Conservation (phyloP, 352 stramenopile species). For the Pythium dissotocum region DNA sequence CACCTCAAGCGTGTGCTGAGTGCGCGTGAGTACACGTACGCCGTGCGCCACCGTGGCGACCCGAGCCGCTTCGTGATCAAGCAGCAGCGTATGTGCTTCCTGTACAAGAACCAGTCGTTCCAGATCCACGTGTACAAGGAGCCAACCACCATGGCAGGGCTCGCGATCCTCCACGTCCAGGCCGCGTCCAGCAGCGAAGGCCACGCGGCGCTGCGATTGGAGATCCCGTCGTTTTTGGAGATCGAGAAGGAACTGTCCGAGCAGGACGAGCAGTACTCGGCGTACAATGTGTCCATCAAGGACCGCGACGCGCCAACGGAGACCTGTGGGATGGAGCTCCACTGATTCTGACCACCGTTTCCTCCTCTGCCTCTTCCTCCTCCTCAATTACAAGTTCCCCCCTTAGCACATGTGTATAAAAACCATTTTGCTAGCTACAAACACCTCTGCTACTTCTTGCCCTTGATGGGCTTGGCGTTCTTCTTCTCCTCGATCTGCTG, state of each 20-base stretch:
- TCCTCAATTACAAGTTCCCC: not conserved
- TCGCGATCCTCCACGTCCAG: slow-evolving; percentile 77
- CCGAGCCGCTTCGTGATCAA: slow-evolving; percentile 78
- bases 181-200: slow-evolving; percentile 50
- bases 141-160: slow-evolving; percentile 52
- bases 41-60: slow-evolving; percentile 74
- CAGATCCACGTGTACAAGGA: slow-evolving; percentile 89
- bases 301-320: slow-evolving; percentile 9
- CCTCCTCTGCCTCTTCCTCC: not conserved
- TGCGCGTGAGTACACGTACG: slow-evolving; percentile 82
- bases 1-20: slow-evolving; percentile 84
- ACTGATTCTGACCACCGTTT: not conserved
- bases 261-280: slow-evolving; percentile 67
- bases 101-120: slow-evolving; percentile 87
- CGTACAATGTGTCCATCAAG: slow-evolving; percentile 83
- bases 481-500: slow-evolving; percentile 47
- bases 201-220: slow-evolving; percentile 39
- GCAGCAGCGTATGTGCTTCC: slow-evolving; percentile 86
- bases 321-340: not conserved
- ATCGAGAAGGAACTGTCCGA: slow-evolving; percentile 64
- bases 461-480: slow-evolving; percentile 57
- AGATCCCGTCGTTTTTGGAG: slow-evolving; percentile 74
- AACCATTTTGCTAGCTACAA: not conserved
- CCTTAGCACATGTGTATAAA: not conserved
- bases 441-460: slow-evolving; percentile 44